Evolutionary conservation across 1,284 basidiomycete species (phyloP).

Genomic region (Porogramme epimiltina): DNA sequence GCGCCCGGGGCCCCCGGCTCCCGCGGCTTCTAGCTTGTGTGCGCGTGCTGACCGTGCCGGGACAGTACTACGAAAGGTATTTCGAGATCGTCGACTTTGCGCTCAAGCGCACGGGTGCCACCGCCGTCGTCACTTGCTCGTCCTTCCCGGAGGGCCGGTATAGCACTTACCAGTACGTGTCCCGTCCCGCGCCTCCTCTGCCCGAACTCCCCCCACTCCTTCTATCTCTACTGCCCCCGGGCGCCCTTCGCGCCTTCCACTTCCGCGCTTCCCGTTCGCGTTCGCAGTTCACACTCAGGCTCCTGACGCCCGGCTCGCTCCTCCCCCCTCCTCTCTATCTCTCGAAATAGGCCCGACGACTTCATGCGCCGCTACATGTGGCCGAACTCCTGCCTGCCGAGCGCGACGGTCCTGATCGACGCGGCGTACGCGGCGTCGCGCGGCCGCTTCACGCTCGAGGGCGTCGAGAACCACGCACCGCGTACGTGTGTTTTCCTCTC

Average conservation of each 20-base stretch:
- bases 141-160: conserved; percentile 85
- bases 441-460: conserved; percentile 80
- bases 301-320: neutral
- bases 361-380: conserved; percentile 93
- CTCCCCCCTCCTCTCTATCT: neutral
- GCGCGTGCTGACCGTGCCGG: neutral
- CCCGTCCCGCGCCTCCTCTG: conserved; percentile 1
- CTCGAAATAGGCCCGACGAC: conserved; percentile 65
- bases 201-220: no score
- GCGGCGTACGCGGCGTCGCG: conserved; percentile 66
- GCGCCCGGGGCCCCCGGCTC: no score
- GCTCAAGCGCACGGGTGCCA: conserved; percentile 70
- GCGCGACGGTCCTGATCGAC: conserved; percentile 73
- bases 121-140: conserved; percentile 77
- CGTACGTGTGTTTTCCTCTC: conserved; percentile 44
- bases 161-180: conserved; percentile 56
- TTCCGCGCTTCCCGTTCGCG: neutral
- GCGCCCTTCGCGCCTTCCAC: neutral
- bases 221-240: no score
- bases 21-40: neutral
- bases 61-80: conserved; percentile 65
- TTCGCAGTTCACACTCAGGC: neutral
- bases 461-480: conserved; percentile 85
- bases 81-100: conserved; percentile 83
- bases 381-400: conserved; percentile 88